A percentile compares a stretch with the other conserved stretches of the same genome.
These are phyloP conservation scores for Diaporthe destruens DNA, from an alignment of 2,329 filamentous ascomycete species.

Conservation along the genomic window DNA sequence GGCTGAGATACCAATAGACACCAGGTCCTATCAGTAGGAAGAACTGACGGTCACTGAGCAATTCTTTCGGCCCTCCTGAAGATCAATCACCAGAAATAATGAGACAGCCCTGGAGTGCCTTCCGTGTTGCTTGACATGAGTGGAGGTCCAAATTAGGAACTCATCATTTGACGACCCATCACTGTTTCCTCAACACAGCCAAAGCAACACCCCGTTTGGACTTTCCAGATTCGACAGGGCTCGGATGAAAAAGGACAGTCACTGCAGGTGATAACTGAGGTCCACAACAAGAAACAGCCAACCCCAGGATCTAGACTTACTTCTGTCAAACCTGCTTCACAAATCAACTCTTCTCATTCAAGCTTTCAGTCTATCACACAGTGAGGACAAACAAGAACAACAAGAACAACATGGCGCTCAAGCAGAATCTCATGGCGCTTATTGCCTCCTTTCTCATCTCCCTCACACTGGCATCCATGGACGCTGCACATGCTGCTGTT, in stretches of 20 bases:
- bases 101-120: no score
- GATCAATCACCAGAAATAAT: neutral
- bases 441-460: neutral
- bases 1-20: neutral
- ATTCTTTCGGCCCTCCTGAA: neutral
- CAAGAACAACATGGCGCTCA: neutral
- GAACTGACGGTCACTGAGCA: neutral
- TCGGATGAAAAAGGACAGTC: neutral
- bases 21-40: neutral
- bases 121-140: neutral
- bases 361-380: neutral
- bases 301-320: neutral
- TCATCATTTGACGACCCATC: neutral
- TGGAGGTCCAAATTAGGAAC: neutral
- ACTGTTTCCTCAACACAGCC: no score
- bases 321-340: neutral
- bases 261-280: no score
- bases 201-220: no score
- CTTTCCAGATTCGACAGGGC: neutral
- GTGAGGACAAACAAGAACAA: neutral
- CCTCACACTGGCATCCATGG: neutral
- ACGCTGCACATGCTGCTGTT: neutral
- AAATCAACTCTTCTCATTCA: neutral
- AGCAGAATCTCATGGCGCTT: neutral
- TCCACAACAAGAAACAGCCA: neutral